Percentiles rank a stretch among this genome's conserved stretches.
These are phyloP conservation scores for Coniochaeta ligniaria DNA, from an alignment of 2,329 filamentous ascomycete genomes.

Conservation along the genomic window DNA sequence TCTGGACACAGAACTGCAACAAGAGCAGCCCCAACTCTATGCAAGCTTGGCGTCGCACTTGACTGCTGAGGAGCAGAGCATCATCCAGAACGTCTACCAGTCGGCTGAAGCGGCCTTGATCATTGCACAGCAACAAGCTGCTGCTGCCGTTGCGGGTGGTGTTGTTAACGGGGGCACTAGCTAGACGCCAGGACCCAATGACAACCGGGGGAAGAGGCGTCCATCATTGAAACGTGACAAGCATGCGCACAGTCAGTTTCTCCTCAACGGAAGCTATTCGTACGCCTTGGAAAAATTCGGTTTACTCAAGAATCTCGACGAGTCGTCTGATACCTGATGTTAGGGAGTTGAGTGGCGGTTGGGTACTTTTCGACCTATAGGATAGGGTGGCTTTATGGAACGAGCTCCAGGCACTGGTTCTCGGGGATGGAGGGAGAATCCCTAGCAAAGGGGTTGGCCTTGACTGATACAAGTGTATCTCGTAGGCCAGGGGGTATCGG, in stretches of 20 bases:
- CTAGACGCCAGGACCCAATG: neutral
- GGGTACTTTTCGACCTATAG: neutral
- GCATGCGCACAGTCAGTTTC: neutral
- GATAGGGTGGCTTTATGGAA: neutral
- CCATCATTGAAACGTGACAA: neutral
- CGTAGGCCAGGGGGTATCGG: neutral
- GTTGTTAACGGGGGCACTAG: neutral
- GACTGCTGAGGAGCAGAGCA: conserved; percentile 69
- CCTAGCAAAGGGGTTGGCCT: neutral
- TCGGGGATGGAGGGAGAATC: neutral
- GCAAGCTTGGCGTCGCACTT: conserved; percentile 71
- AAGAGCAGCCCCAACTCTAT: conserved; percentile 87
- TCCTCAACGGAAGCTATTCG: neutral
- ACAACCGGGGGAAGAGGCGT: neutral
- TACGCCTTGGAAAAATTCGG: neutral
- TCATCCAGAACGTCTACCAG: conserved; percentile 72
- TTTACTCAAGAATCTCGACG: neutral
- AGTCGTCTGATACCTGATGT: neutral
- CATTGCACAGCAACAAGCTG: conserved; percentile 26
- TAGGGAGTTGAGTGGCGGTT: neutral
- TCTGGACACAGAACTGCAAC: conserved; percentile 64
- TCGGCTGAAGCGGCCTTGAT: conserved; percentile 51
- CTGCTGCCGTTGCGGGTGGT: neutral
- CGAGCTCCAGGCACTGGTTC: neutral
- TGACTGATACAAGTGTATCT: neutral